Percentiles rank a stretch among this genome's conserved stretches.
phyloP scores from a whole-genome alignment of 1,284 basidiomycete species.

The Pyrrhoderma noxium region DNA sequence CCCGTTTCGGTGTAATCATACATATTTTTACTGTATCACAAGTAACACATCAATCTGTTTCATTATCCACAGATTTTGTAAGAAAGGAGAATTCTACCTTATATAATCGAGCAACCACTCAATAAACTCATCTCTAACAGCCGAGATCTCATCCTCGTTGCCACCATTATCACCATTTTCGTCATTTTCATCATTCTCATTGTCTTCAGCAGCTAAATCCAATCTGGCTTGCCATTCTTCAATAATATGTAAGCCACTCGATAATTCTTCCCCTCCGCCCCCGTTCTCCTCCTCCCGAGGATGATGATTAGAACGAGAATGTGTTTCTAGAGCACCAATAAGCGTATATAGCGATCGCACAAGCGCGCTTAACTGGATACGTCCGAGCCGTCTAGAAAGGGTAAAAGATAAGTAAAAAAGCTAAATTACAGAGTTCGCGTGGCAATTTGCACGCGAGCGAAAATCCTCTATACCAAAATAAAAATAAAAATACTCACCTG shows the following conservation, averaged over 20 bases:
- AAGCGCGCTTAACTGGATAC: too few relatives aligned
- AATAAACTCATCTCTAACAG: conserved; percentile 33
- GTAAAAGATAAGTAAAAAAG: too few relatives aligned
- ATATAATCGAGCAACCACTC: conserved; percentile 40
- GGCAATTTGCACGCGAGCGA: conserved; percentile 32
- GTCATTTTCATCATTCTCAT: conserved; percentile 8
- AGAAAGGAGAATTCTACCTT: conserved; percentile 32
- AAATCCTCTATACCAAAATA: too few relatives aligned
- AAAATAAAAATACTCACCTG: conserved; percentile 33
- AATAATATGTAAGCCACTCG: too few relatives aligned
- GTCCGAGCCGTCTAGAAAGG: too few relatives aligned
- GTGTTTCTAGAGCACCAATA: too few relatives aligned
- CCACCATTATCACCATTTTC: not conserved
- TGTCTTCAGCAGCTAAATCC: conserved; percentile 19
- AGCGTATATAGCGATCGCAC: too few relatives aligned
- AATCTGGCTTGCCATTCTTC: too few relatives aligned
- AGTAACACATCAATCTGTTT: not conserved
- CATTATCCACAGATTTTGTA: not conserved
- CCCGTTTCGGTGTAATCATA: conserved; percentile 39
- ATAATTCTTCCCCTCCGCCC: too few relatives aligned
- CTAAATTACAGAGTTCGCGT: conserved; percentile 20
- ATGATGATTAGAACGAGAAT: too few relatives aligned
- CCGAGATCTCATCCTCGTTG: not conserved
- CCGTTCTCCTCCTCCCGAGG: too few relatives aligned
- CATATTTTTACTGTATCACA: conserved; percentile 32